phyloP scores from a whole-genome alignment of 257 asterid genomes.

The Salvia rosmarinus region DNA sequence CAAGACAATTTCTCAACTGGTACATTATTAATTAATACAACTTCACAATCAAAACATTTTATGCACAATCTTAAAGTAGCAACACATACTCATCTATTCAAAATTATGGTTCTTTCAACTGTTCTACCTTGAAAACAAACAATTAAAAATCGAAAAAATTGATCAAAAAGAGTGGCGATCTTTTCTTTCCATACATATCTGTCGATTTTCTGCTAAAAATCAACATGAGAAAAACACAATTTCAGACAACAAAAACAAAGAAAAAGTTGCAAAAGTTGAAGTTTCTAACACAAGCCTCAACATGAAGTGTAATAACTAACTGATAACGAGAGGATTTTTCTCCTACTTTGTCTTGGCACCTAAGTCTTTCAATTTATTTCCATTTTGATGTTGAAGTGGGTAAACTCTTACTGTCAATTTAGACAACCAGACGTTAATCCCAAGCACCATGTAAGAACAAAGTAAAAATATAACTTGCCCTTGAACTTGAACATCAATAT shows the following conservation, averaged over 20 bases:
- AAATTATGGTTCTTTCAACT: slow-evolving; percentile 21
- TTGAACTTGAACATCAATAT: no score
- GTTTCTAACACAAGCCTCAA: slow-evolving; percentile 45
- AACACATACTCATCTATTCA: slow-evolving; percentile 21
- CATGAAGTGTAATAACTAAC: slow-evolving; percentile 39
- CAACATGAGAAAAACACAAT: neutral
- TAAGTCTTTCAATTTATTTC: slow-evolving; percentile 50
- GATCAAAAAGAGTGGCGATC: neutral
- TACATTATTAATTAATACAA: slow-evolving; percentile 26
- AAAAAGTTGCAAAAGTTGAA: slow-evolving; percentile 24
- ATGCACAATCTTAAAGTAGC: slow-evolving; percentile 22
- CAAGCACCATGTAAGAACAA: slow-evolving; percentile 26
- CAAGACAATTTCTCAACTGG: slow-evolving; percentile 42
- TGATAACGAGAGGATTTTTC: slow-evolving; percentile 49
- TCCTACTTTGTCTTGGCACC: slow-evolving; percentile 62
- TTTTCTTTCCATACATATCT: neutral
- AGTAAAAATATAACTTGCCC: neutral
- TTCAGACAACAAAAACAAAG: neutral
- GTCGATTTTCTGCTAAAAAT: neutral
- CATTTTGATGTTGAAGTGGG: slow-evolving; percentile 41
- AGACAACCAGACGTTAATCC: slow-evolving; percentile 34
- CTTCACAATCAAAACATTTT: slow-evolving; percentile 23
- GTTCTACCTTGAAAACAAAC: slow-evolving; percentile 20
- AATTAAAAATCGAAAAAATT: neutral
- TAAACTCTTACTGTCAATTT: slow-evolving; percentile 51